A percentile compares a stretch with the other conserved stretches of the same genome.
phyloP scores from a whole-genome alignment of 805 yeast species.

The Spathaspora gorwiae region DNA sequence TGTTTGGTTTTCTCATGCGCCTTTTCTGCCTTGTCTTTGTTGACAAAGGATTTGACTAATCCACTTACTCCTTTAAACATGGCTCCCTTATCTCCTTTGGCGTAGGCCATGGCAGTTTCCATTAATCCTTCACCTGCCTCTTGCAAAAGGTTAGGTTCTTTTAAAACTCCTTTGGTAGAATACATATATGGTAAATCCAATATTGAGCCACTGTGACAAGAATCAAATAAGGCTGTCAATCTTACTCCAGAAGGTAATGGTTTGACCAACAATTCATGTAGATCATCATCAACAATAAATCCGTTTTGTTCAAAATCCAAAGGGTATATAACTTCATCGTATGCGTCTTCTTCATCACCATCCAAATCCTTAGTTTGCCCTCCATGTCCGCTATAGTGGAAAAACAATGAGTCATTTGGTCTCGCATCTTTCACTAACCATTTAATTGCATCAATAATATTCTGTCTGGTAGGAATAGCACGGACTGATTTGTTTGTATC shows the following conservation, averaged over 20 bases:
- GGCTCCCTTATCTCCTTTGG: conserved; percentile 48
- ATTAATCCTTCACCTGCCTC: conserved; percentile 69
- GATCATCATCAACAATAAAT: conserved; percentile 65
- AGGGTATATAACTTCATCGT: conserved; percentile 70
- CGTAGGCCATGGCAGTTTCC: conserved; percentile 55
- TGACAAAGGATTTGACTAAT: conserved; percentile 12
- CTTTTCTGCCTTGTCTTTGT: conserved; percentile 15
- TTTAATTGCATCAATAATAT: conserved; percentile 72
- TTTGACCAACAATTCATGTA: conserved; percentile 68
- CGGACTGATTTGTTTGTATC: conserved; percentile 50
- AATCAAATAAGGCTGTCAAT: conserved; percentile 75
- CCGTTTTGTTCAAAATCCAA: conserved; percentile 67
- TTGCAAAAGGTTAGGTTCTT: conserved; percentile 74
- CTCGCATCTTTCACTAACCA: conserved; percentile 74
- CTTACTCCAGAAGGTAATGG: conserved; percentile 71
- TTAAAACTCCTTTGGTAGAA: conserved; percentile 77
- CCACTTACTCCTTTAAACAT: conserved; percentile 39
- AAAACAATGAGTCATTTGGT: conserved; percentile 73
- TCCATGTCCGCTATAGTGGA: conserved; percentile 88
- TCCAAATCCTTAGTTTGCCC: conserved; percentile 64
- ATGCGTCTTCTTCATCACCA: conserved; percentile 74
- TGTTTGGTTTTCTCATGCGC: conserved; percentile 42
- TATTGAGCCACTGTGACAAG: conserved; percentile 83
- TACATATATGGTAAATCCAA: conserved; percentile 76
- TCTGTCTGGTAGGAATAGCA: conserved; percentile 60